These are phyloP conservation scores for Fomitopsis pinicola DNA, from an alignment of 1,284 basidiomycete genomes.

Conservation along the genomic window DNA sequence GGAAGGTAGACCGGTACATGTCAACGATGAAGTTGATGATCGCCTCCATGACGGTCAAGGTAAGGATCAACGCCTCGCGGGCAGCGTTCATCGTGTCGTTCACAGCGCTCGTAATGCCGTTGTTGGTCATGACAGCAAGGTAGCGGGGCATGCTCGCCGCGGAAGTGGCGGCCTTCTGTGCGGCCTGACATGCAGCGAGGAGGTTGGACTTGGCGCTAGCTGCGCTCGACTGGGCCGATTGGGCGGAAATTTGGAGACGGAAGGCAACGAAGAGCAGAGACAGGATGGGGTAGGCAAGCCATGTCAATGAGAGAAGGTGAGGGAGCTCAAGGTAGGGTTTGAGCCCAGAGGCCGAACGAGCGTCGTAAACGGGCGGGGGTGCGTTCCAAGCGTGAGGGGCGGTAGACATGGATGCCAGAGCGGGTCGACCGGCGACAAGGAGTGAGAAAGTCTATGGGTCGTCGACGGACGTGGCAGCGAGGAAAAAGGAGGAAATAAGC, in stretches of 20 bases:
- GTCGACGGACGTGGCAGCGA: slow-evolving; percentile 19
- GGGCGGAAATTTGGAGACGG: slow-evolving; percentile 71
- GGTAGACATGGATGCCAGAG: slow-evolving; percentile 21
- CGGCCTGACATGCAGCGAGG: slow-evolving; percentile 75
- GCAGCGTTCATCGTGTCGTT: slow-evolving; percentile 78
- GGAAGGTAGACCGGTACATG: slow-evolving; percentile 85
- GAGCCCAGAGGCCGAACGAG: slow-evolving; percentile 45
- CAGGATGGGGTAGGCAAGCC: slow-evolving; percentile 81
- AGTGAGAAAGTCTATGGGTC: slow-evolving; percentile 19
- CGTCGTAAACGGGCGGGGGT: slow-evolving; percentile 52
- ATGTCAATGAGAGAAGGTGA: slow-evolving; percentile 79
- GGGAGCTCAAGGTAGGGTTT: slow-evolving; percentile 81
- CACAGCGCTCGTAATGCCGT: slow-evolving; percentile 71
- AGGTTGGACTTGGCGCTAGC: slow-evolving; percentile 69
- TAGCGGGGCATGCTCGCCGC: slow-evolving; percentile 85
- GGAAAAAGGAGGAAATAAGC: slow-evolving; percentile 19
- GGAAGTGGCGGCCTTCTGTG: slow-evolving; percentile 78
- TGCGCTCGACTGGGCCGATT: slow-evolving; percentile 63
- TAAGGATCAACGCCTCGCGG: slow-evolving; percentile 65
- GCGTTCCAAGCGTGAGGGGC: slow-evolving; percentile 34
- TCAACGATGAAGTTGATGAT: slow-evolving; percentile 92
- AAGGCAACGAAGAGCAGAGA: slow-evolving; percentile 87
- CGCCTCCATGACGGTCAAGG: slow-evolving; percentile 78
- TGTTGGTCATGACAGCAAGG: slow-evolving; percentile 81
- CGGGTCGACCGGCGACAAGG: slow-evolving; percentile 48